Conservation (phyloP, 2,329 filamentous ascomycete genomes). For the Phialophora verrucosa region DNA sequence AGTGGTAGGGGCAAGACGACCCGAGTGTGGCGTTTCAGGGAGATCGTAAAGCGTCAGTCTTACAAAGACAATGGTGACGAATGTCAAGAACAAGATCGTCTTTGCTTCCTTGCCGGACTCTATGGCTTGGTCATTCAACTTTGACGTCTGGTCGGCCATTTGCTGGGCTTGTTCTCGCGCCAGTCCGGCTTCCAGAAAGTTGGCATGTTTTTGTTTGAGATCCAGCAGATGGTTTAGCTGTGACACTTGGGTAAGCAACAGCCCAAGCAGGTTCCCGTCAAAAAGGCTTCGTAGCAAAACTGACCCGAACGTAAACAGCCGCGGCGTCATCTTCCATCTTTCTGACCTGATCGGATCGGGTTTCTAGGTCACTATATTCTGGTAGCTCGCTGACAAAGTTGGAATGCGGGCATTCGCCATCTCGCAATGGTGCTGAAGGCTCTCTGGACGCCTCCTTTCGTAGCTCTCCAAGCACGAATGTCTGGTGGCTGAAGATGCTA, state of each 20-base stretch:
- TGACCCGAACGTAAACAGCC: background rate
- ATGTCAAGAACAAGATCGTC: background rate
- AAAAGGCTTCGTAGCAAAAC: background rate
- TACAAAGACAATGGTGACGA: slow-evolving; percentile 8
- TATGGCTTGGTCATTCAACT: background rate
- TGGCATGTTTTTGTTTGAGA: slow-evolving; percentile 3
- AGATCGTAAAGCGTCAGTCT: background rate
- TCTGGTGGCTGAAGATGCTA: slow-evolving; percentile 3
- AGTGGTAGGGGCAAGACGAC: background rate
- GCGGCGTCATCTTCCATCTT: slow-evolving; percentile 4
- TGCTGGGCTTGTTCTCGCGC: background rate
- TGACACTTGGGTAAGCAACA: background rate
- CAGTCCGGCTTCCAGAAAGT: background rate
- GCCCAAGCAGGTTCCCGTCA: background rate
- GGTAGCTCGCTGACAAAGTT: slow-evolving; percentile 1
- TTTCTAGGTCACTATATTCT: background rate
- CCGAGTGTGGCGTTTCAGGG: background rate
- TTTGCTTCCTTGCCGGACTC: slow-evolving; percentile 4
- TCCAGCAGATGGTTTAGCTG: slow-evolving; percentile 1
- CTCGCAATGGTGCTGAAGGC: background rate
- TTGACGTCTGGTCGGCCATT: background rate
- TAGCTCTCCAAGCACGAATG: background rate
- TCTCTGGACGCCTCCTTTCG: background rate
- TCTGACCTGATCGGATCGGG: background rate
- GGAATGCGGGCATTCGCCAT: background rate